phyloP scores from a whole-genome alignment of 2,329 filamentous ascomycete species.

The Aspergillus awamori region DNA sequence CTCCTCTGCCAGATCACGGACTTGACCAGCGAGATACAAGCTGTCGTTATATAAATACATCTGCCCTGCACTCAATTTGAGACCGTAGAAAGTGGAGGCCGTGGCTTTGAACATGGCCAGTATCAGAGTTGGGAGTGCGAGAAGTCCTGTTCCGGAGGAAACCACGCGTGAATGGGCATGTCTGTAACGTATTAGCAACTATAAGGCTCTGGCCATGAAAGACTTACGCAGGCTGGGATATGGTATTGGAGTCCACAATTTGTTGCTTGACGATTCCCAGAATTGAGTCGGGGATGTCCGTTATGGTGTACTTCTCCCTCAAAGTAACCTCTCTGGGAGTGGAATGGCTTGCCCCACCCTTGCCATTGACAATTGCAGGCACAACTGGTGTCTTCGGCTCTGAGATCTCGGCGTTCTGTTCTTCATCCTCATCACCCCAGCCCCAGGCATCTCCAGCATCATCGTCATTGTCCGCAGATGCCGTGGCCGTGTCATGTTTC shows the following conservation, averaged over 20 bases:
- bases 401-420: constrained; percentile 32
- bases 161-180: constrained; percentile 41
- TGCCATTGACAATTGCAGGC: constrained; percentile 28
- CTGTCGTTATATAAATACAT: constrained; percentile 70
- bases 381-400: constrained; percentile 23
- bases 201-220: background rate
- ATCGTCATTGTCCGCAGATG: constrained; percentile 33
- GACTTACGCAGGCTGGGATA: constrained; percentile 43
- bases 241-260: constrained; percentile 44
- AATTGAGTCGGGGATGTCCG: constrained; percentile 80
- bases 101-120: constrained; percentile 56
- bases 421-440: constrained; percentile 71
- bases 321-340: constrained; percentile 69
- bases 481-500: constrained; percentile 17
- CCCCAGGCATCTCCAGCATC: constrained; percentile 72
- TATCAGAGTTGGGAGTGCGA: constrained; percentile 51
- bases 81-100: constrained; percentile 49
- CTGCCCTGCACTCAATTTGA: constrained; percentile 54
- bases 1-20: constrained; percentile 53
- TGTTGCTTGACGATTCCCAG: constrained; percentile 47
- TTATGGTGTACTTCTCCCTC: constrained; percentile 84
- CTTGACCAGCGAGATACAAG: constrained; percentile 58
- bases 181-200: constrained; percentile 29
- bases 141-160: constrained; percentile 47
- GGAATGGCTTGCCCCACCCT: constrained; percentile 18